These are phyloP conservation scores for Castanea crenata DNA, from an alignment of 306 rosid genomes.

Conservation along the genomic window DNA sequence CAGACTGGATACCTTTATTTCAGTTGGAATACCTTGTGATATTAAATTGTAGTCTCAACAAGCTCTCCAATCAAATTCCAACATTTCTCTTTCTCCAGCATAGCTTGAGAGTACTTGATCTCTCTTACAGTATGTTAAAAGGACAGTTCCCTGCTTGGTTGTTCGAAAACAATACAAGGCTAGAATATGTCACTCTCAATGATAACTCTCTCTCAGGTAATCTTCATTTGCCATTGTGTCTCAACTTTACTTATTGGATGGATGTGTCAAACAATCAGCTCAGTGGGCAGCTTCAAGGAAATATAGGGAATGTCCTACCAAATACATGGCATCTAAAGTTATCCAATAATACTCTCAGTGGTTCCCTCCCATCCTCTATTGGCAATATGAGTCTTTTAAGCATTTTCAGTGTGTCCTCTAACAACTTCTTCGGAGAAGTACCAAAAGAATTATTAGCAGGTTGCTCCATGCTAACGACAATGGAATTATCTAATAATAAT, in stretches of 20 bases:
- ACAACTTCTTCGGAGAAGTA: too few relatives aligned
- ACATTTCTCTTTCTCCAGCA: neutral
- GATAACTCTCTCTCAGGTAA: neutral
- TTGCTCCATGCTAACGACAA: rapidly evolving
- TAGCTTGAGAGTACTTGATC: neutral
- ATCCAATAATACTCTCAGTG: neutral
- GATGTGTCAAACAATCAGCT: neutral
- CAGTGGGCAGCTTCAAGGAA: neutral
- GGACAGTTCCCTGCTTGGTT: neutral
- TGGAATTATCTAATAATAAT: neutral
- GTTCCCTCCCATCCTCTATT: neutral
- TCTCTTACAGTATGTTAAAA: neutral
- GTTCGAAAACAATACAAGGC: neutral
- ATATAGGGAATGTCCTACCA: neutral
- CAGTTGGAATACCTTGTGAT: constrained; percentile 6
- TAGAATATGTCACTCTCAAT: neutral
- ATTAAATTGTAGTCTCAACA: neutral
- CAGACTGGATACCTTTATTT: neutral
- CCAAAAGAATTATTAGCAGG: too few relatives aligned
- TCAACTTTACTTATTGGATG: rapidly evolving
- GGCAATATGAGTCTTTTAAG: too few relatives aligned
- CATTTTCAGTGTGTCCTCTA: too few relatives aligned
- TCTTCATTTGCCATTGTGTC: neutral
- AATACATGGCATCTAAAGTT: rapidly evolving
- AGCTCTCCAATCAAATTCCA: neutral